Conservation (phyloP, 208 protist species). For the Herpetomonas muscarum region DNA sequence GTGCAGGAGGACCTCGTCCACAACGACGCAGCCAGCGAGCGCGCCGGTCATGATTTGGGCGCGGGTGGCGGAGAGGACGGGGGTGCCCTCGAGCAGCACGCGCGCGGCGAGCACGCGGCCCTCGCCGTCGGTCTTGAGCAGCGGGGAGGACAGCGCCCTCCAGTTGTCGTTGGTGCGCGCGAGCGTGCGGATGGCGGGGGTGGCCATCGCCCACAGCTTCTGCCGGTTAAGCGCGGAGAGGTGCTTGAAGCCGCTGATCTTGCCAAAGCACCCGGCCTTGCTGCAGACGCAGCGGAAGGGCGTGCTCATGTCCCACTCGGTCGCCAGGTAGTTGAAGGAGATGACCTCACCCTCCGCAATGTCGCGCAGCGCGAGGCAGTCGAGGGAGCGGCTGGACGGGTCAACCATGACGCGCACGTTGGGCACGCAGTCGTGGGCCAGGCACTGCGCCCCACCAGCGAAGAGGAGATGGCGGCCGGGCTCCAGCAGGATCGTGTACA, state of each 20-base stretch:
- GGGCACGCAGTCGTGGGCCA: constrained; percentile 82
- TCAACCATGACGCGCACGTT: constrained; percentile 83
- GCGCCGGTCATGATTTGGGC: constrained; percentile 21
- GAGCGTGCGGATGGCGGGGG: constrained; percentile 61
- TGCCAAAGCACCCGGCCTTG: constrained; percentile 38
- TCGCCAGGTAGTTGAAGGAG: constrained; percentile 88
- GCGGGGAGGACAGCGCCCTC: constrained; percentile 36
- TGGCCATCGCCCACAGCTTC: constrained; percentile 65
- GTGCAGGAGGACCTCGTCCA: constrained; percentile 56
- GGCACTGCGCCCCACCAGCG: constrained; percentile 75
- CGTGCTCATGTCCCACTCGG: constrained; percentile 87
- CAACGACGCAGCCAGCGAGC: constrained; percentile 15
- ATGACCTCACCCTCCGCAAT: constrained; percentile 71
- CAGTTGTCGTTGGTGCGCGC: constrained; percentile 40
- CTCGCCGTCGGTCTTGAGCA: constrained; percentile 37
- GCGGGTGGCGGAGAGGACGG: constrained; percentile 31
- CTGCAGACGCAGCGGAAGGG: constrained; percentile 79
- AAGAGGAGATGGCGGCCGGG: constrained; percentile 72
- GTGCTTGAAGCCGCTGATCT: constrained; percentile 76
- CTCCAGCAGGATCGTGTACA: constrained; percentile 78
- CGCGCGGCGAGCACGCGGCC: constrained; percentile 43
- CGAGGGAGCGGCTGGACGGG: constrained; percentile 32
- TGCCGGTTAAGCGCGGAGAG: constrained; percentile 42
- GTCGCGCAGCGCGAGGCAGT: constrained; percentile 71
- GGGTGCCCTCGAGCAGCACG: constrained; percentile 46